These are phyloP conservation scores for Exidia glandulosa DNA, from an alignment of 768 basidiomycete genomes.

Conservation along the genomic window DNA sequence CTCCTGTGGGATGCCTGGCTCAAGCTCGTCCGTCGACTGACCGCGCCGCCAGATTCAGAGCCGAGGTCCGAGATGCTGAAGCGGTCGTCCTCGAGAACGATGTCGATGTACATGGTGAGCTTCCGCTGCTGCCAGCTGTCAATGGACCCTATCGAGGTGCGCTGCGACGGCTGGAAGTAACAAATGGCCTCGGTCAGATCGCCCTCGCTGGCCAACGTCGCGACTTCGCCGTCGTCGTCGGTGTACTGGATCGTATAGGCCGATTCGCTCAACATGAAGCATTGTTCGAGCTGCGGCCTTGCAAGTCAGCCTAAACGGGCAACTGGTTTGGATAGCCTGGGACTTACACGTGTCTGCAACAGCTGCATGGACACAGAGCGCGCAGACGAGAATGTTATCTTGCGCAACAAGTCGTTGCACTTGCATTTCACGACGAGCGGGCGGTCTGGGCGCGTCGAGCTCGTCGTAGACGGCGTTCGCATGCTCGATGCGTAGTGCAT, in stretches of 20 bases:
- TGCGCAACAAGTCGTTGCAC: constrained; percentile 61
- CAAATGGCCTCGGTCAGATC: constrained; percentile 81
- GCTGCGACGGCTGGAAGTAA: constrained; percentile 40
- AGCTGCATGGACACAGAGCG: constrained; percentile 68
- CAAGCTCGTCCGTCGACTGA: no score
- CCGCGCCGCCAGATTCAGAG: no score
- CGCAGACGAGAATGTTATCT: constrained; percentile 71
- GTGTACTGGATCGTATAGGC: constrained; percentile 70
- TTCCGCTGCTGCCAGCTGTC: background rate
- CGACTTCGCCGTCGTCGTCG: constrained; percentile 79
- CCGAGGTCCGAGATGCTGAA: background rate
- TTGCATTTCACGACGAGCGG: constrained; percentile 77
- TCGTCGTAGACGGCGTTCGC: background rate
- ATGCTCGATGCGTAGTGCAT: no score
- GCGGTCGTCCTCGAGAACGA: background rate
- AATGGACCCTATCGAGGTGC: background rate
- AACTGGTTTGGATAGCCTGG: background rate
- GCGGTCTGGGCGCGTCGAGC: constrained; percentile 46
- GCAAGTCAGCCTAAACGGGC: background rate
- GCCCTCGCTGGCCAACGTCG: constrained; percentile 53
- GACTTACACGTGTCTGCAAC: constrained; percentile 20
- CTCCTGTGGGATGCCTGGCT: no score
- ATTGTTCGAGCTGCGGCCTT: constrained; percentile 63
- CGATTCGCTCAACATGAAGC: constrained; percentile 61
- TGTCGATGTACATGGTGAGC: background rate